Conservation (phyloP, 2,329 filamentous ascomycete genomes). For the Bipolaris bicolor region DNA sequence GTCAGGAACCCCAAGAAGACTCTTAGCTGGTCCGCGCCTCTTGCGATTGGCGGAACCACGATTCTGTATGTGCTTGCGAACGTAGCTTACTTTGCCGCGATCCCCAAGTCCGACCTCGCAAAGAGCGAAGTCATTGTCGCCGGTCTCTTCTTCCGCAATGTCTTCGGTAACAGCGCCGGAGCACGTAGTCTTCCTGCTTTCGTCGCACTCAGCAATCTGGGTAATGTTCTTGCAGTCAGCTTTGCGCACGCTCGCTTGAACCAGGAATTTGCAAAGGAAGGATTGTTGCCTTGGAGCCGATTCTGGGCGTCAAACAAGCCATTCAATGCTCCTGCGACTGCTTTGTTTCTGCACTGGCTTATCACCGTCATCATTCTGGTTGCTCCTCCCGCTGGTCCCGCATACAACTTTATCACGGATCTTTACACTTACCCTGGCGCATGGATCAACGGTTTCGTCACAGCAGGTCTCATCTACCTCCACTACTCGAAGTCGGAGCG, state of each 20-base stretch:
- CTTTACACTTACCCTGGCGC: constrained; percentile 51
- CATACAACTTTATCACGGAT: constrained; percentile 71
- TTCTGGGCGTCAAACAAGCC: constrained; percentile 74
- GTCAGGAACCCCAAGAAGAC: constrained; percentile 62
- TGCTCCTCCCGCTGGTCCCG: constrained; percentile 69
- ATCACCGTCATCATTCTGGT: constrained; percentile 69
- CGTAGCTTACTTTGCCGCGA: constrained; percentile 69
- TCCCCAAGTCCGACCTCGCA: constrained; percentile 64
- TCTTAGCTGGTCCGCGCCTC: constrained; percentile 61
- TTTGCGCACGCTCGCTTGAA: constrained; percentile 66
- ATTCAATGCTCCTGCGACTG: constrained; percentile 63
- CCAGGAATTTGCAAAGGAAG: constrained; percentile 73
- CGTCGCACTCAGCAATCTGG: constrained; percentile 66
- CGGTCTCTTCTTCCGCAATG: constrained; percentile 65
- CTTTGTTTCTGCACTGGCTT: constrained; percentile 68
- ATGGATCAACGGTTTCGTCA: constrained; percentile 48
- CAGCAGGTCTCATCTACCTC: constrained; percentile 45
- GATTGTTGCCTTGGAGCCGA: constrained; percentile 67
- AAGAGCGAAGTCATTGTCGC: constrained; percentile 66
- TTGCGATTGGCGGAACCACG: constrained; percentile 65
- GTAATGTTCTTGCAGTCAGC: constrained; percentile 66
- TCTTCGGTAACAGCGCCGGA: constrained; percentile 64
- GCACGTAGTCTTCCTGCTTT: constrained; percentile 55
- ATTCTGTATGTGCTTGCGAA: constrained; percentile 69
- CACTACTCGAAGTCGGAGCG: constrained; percentile 43